Conservation (phyloP, 2,329 filamentous ascomycete species). For the Tolypocladium inflatum region DNA sequence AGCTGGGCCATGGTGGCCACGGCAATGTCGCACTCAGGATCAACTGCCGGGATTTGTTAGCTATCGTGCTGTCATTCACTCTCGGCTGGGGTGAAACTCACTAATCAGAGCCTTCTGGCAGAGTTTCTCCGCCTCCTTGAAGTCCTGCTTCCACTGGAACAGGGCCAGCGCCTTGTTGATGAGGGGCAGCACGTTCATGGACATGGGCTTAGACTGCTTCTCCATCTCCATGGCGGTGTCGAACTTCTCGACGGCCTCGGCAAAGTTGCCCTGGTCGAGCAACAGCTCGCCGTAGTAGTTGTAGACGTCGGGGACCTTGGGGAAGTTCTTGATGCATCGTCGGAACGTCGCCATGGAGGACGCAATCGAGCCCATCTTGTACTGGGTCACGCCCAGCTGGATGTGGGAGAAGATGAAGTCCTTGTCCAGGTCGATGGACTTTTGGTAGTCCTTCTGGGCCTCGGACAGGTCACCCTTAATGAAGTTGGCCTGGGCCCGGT, state of each 20-base stretch:
- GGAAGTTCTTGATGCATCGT: slow-evolving; percentile 96
- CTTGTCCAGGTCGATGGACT: slow-evolving; percentile 92
- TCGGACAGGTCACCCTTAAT: slow-evolving; percentile 90
- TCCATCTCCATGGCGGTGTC: slow-evolving; percentile 99
- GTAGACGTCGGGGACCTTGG: slow-evolving; percentile 93
- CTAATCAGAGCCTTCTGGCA: slow-evolving; percentile 96
- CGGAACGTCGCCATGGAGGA: slow-evolving; percentile 98
- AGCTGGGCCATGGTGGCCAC: slow-evolving; percentile 98
- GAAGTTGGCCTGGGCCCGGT: slow-evolving; percentile 96
- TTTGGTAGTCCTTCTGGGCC: slow-evolving; percentile 97
- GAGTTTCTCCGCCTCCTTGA: slow-evolving; percentile 85
- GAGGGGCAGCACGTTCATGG: slow-evolving; percentile 93
- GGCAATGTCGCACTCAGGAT: slow-evolving; percentile 96
- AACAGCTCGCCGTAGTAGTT: slow-evolving; percentile 99
- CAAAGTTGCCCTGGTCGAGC: slow-evolving; percentile 90
- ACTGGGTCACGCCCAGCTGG: slow-evolving; percentile 96
- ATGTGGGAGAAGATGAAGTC: slow-evolving; percentile 99
- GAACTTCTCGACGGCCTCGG: slow-evolving; percentile 95
- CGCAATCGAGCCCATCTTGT: slow-evolving; percentile 98
- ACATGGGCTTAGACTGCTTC: slow-evolving; percentile 84
- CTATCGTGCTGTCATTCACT: not conserved
- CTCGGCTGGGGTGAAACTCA: slow-evolving; percentile 38
- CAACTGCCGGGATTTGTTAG: slow-evolving; percentile 53
- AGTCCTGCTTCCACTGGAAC: slow-evolving; percentile 98
- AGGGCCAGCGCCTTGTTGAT: slow-evolving; percentile 98